A percentile compares a stretch with the other conserved stretches of the same genome.
Conservation (phyloP, 2,329 filamentous ascomycete genomes). For the Trichophyton benhamiae region DNA sequence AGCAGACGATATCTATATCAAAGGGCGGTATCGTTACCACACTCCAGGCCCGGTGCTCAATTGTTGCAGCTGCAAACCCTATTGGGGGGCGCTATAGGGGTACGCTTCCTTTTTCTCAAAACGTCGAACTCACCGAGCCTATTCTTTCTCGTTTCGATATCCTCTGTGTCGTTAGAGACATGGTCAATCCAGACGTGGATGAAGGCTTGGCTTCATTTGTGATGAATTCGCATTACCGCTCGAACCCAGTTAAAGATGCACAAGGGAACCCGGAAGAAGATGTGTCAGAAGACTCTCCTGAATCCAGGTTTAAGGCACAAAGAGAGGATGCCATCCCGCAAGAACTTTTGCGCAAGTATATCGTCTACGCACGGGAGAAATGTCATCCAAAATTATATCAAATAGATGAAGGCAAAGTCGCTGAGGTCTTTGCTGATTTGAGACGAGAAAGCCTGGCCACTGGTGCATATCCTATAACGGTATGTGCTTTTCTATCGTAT, state of each 20-base stretch:
- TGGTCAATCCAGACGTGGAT: conserved; percentile 82
- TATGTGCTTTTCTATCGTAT: conserved; percentile 39
- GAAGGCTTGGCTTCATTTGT: conserved; percentile 91
- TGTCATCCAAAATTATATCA: conserved; percentile 89
- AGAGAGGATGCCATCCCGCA: conserved; percentile 68
- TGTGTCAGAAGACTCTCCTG: conserved; percentile 33
- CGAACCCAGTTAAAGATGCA: conserved; percentile 54
- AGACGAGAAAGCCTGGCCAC: conserved; percentile 82
- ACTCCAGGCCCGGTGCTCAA: conserved; percentile 85
- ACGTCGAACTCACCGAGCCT: conserved; percentile 92
- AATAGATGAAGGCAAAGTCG: conserved; percentile 95
- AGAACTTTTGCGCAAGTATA: conserved; percentile 87
- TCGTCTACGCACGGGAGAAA: conserved; percentile 82
- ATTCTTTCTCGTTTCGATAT: conserved; percentile 98
- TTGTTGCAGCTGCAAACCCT: conserved; percentile 92
- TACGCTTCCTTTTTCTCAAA: conserved; percentile 88
- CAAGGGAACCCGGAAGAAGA: conserved; percentile 37
- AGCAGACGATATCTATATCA: conserved; percentile 97
- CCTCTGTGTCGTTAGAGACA: conserved; percentile 88
- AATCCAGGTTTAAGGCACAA: conserved; percentile 26
- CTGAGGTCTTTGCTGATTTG: conserved; percentile 92
- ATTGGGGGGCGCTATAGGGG: conserved; percentile 94
- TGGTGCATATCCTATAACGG: conserved; percentile 93
- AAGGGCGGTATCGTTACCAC: conserved; percentile 98
- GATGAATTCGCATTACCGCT: conserved; percentile 82